phyloP scores from a whole-genome alignment of 306 rosid species.

The Castanospermum australe region DNA sequence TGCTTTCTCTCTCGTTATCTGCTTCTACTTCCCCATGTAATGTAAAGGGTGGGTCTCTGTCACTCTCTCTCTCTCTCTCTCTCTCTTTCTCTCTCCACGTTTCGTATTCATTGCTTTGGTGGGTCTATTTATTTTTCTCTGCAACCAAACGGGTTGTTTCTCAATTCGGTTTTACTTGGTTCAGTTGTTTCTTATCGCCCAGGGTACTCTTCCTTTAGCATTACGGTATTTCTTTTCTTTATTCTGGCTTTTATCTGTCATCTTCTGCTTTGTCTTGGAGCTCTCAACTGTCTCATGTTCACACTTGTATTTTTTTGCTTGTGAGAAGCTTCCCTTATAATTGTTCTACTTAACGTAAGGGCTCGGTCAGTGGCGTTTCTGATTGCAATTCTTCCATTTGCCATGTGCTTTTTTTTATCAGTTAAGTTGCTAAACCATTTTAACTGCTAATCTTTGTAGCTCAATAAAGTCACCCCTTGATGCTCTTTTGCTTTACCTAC shows the following conservation, averaged over 20 bases:
- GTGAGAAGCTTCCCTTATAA: not conserved
- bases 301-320: not conserved
- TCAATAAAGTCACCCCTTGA: not conserved
- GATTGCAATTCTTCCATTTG: too few species aligned
- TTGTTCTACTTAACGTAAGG: not conserved
- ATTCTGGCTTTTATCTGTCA: not conserved
- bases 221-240: conserved; percentile 12
- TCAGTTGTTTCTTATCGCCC: conserved; percentile 27
- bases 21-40: conserved; percentile 23
- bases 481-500: conserved; percentile 8
- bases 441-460: not conserved
- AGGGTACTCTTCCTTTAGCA: conserved; percentile 31
- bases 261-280: conserved; percentile 27
- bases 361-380: not conserved
- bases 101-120: conserved; percentile 41
- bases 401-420: not conserved
- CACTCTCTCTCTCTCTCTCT: conserved; percentile 34
- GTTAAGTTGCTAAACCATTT: not conserved
- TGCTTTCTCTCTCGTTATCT: conserved; percentile 22
- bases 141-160: not conserved
- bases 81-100: conserved; percentile 27
- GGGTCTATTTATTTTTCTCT: conserved; percentile 36
- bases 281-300: not conserved
- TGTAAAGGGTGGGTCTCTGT: conserved; percentile 35
- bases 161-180: conserved; percentile 12